Evolutionary conservation across 129 eudicot genomes (phyloP).

Genomic region (Rutidosis leptorrhynchoides): DNA sequence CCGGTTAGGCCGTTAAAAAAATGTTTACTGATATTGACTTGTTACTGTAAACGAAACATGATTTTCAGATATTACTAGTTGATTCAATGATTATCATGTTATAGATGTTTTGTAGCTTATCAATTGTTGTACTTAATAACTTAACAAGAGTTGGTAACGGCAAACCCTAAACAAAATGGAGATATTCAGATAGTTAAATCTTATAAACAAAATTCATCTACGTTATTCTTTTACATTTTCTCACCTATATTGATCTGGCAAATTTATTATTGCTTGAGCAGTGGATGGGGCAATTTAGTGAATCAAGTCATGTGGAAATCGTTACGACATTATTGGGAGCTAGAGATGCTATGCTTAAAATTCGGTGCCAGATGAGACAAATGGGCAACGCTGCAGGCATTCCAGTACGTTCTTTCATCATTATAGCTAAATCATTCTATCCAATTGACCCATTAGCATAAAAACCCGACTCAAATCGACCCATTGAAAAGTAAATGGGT

Average conservation of each 20-base stretch:
- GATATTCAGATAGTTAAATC: background rate
- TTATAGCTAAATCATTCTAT: background rate
- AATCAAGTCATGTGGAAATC: constrained; percentile 55
- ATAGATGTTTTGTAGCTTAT: background rate
- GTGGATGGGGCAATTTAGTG: constrained; percentile 62
- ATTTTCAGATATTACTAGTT: background rate
- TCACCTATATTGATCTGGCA: constrained; percentile 2
- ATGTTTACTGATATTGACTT: background rate
- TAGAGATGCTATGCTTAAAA: constrained; percentile 71
- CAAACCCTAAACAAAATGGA: background rate
- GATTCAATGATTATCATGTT: background rate
- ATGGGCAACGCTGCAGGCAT: constrained; percentile 98
- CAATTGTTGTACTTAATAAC: background rate
- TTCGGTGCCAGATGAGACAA: constrained; percentile 67
- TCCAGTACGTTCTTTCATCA: constrained; percentile 50
- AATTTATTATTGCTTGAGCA: constrained; percentile 34
- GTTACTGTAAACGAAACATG: background rate
- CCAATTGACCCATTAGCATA: too few species aligned
- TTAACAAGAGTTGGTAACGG: background rate
- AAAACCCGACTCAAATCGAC: too few species aligned
- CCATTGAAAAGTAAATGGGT: too few species aligned
- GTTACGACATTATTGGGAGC: constrained; percentile 67
- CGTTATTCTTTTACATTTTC: background rate
- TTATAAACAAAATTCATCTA: background rate
- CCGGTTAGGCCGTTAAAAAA: background rate